phyloP scores from a whole-genome alignment of 768 basidiomycete genomes.

The Russula earlei region DNA sequence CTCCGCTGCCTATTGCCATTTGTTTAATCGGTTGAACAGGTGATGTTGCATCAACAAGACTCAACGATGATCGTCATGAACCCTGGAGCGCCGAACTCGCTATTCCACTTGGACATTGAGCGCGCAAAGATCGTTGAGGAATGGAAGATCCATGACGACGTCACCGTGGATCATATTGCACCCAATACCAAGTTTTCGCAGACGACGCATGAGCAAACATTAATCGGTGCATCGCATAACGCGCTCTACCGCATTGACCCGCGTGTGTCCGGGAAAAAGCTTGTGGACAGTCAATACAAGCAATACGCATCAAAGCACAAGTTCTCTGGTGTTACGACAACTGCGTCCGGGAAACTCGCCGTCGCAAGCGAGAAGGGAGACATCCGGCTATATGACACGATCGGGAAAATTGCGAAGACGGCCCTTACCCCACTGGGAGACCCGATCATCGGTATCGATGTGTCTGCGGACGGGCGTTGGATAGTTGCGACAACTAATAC shows the following conservation, averaged over 20 bases:
- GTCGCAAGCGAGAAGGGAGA: constrained; percentile 97
- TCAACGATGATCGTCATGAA: constrained; percentile 91
- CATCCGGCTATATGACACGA: constrained; percentile 86
- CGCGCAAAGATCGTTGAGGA: constrained; percentile 96
- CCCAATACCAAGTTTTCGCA: constrained; percentile 94
- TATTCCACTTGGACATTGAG: constrained; percentile 89
- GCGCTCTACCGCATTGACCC: constrained; percentile 97
- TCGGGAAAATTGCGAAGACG: constrained; percentile 99
- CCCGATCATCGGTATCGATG: constrained; percentile 91
- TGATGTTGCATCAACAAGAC: constrained; percentile 97
- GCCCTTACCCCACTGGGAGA: constrained; percentile 91
- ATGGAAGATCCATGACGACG: constrained; percentile 92
- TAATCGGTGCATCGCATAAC: constrained; percentile 90
- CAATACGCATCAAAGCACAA: constrained; percentile 93
- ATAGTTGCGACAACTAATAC: constrained; percentile 93
- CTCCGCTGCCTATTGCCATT: constrained; percentile 5
- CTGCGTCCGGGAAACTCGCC: constrained; percentile 76
- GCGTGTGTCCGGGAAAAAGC: constrained; percentile 81
- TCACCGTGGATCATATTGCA: constrained; percentile 81
- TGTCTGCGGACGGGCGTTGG: constrained; percentile 88
- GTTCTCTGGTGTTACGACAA: constrained; percentile 89
- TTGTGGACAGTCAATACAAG: constrained; percentile 92
- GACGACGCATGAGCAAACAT: constrained; percentile 84
- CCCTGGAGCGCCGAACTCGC: constrained; percentile 64
- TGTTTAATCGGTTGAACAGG: constrained; percentile 34